Evolutionary conservation across 352 stramenopile species (phyloP).

Genomic region (Peronospora tabacina): DNA sequence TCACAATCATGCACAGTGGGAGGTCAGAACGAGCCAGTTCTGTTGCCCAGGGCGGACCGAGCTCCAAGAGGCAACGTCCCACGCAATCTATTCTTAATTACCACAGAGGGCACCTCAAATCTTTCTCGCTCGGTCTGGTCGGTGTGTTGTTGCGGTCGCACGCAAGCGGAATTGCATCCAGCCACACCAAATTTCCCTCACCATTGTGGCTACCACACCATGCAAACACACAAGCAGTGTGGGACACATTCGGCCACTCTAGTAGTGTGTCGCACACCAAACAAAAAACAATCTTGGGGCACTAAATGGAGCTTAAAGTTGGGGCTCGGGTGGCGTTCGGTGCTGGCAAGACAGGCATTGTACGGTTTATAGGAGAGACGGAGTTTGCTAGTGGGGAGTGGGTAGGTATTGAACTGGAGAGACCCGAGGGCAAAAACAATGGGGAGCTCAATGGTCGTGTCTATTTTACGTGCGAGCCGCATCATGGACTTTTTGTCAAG

Average conservation of each 20-base stretch:
- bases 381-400: conserved; percentile 75
- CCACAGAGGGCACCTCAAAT: conserved; percentile 2
- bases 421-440: conserved; percentile 78
- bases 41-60: conserved; percentile 13
- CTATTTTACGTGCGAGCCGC: conserved; percentile 70
- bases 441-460: conserved; percentile 72
- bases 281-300: too few species aligned
- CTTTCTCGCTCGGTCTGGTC: conserved; percentile 2
- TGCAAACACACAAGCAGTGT: too few species aligned
- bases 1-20: conserved; percentile 16
- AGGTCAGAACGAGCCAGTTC: conserved; percentile 16
- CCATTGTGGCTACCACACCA: too few species aligned
- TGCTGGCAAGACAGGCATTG: conserved; percentile 58
- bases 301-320: conserved; percentile 52
- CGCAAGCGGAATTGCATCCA: too few species aligned
- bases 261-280: too few species aligned
- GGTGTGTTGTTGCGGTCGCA: too few species aligned
- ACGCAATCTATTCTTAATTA: too few species aligned
- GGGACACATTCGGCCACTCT: too few species aligned
- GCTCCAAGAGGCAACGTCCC: too few species aligned
- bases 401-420: conserved; percentile 76
- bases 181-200: too few species aligned
- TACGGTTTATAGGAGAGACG: conserved; percentile 71
- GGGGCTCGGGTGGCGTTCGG: conserved; percentile 58
- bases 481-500: conserved; percentile 75